Evolutionary conservation across 179 eudicot species (phyloP), one percentile per base, ranked within the genome.

Genomic region (Gypsophila paniculata): DNA sequence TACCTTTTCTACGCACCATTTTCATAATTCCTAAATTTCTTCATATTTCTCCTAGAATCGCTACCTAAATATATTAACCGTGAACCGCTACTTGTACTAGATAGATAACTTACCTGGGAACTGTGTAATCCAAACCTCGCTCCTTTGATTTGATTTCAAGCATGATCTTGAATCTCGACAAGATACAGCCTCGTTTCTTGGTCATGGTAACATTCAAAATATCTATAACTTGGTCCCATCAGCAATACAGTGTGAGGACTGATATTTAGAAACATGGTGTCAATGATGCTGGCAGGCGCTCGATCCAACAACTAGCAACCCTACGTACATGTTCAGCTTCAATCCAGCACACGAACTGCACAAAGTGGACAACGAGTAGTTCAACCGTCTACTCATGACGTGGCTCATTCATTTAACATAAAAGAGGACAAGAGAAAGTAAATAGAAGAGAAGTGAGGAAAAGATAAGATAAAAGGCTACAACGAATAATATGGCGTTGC

Each of bases 291-390:
- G 21, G 7, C 48, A 3, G 22, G 5, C 5, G 23, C 48, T 36
- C 42, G 21, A 46, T 64, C 68, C 68, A 64, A 39, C 44, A 63
- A 63, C n/a, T n/a, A 6, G 48, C 66, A 62, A 26, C 66, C 66
- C 44, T 60, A 62, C 66, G 46, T 34, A 62, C 66, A 62, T 34
- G 66, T 34, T 32, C 12, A 34, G 66, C 19, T 32, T 8, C 39
- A 1, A n/a, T 2, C 13, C 66, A 62, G 48, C 18, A 62, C 66
- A 36, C 26, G 6, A 8, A 64, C 29, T 18, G 25, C 26, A 39
- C 68, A 38, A 61, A 61, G 26, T 18, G 17, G 48, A 29, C 34
- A 42, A 8, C 46, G 39, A 38, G 26, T 39, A 39, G 44, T 32
- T 61, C 0, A 39, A 61, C 44, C 34, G 46, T 32, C 66, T 4